Conservation (phyloP, 305 asterid species). For the Rubia peregrina region DNA sequence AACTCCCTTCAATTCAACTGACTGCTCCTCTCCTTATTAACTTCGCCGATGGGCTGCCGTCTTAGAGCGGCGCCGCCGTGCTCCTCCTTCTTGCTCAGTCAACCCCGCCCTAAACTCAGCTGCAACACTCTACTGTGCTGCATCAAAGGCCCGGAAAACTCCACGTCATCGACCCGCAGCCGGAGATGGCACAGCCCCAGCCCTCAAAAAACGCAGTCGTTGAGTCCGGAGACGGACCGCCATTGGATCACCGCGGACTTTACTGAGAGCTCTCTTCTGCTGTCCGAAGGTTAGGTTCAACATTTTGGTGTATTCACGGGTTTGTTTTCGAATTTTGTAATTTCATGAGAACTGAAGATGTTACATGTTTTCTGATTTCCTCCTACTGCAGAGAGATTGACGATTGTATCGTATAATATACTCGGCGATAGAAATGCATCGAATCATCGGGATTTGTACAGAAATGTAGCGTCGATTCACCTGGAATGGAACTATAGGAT, state of each 20-base stretch:
- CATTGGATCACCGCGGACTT: conserved; percentile 26
- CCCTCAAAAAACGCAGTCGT: neutral
- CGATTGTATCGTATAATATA: conserved; percentile 28
- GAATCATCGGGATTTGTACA: conserved; percentile 28
- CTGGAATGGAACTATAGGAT: conserved; percentile 28
- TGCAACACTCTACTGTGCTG: conserved; percentile 8
- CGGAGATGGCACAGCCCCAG: conserved; percentile 22
- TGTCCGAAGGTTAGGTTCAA: conserved; percentile 1
- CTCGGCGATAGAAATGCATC: conserved; percentile 32
- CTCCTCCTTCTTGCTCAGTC: conserved; percentile 10
- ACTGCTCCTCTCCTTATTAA: neutral
- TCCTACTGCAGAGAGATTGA: conserved; percentile 23
- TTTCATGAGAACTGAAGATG: neutral
- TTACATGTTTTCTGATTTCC: no score
- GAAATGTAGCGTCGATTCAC: conserved; percentile 26
- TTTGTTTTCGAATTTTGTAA: neutral
- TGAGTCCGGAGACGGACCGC: conserved; percentile 21
- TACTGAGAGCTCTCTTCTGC: neutral
- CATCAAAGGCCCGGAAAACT: conserved; percentile 14
- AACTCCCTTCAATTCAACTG: neutral
- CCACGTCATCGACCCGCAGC: conserved; percentile 19
- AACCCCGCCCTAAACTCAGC: conserved; percentile 12
- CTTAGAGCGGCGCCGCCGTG: conserved; percentile 19
- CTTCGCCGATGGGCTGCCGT: conserved; percentile 19
- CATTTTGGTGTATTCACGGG: neutral